A percentile compares a stretch with the other conserved stretches of the same genome.
Evolutionary conservation across 148 eudicot species (phyloP).

Genomic region (Vaccinium vitisidaea): DNA sequence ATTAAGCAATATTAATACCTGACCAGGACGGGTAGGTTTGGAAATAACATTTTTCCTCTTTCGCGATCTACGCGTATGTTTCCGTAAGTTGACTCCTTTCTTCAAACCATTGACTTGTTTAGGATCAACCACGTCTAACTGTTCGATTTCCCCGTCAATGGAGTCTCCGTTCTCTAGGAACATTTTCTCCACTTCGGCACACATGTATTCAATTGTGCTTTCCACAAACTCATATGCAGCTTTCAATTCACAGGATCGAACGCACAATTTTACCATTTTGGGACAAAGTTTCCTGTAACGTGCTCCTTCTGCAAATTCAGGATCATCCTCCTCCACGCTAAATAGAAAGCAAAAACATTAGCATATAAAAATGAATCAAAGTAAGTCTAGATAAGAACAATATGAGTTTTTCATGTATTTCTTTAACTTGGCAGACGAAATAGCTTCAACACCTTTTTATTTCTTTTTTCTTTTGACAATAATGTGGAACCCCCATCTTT

Average conservation of each 20-base stretch:
- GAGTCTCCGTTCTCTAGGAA: background rate
- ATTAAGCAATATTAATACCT: too few relatives aligned
- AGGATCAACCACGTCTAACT: background rate
- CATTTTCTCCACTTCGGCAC: background rate
- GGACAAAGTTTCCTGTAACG: background rate
- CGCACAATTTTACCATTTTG: background rate
- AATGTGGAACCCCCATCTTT: background rate
- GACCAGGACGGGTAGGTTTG: too few relatives aligned
- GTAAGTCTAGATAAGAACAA: background rate
- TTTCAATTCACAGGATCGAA: background rate
- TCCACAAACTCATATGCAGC: background rate
- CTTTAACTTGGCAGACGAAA: background rate
- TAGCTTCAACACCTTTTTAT: background rate
- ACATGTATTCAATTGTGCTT: background rate
- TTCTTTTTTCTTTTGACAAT: background rate
- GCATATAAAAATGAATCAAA: background rate
- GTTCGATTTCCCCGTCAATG: background rate
- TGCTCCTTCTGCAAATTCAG: background rate
- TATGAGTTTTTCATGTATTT: background rate
- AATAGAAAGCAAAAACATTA: background rate
- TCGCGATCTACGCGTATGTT: background rate
- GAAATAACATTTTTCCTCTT: background rate
- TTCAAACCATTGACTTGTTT: background rate
- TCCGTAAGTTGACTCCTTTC: background rate
- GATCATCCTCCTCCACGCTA: background rate